phyloP scores from a whole-genome alignment of 805 yeast species.

The Yamadazyma laniorum region DNA sequence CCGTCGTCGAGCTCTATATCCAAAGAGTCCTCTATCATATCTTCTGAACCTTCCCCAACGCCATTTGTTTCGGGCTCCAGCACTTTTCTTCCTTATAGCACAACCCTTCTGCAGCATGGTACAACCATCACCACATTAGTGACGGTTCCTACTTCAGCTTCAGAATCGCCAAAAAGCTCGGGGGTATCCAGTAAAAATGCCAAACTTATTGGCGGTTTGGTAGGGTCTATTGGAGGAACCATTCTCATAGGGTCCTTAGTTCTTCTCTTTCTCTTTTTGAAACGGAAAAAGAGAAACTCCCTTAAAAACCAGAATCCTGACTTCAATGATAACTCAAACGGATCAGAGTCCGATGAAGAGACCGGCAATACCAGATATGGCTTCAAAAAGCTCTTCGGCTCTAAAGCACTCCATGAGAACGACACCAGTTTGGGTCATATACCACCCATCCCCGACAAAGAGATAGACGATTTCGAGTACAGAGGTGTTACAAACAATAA shows the following conservation, averaged over 20 bases:
- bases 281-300: conserved; percentile 25
- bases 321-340: conserved; percentile 30
- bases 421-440: conserved; percentile 9
- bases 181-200: conserved; percentile 24
- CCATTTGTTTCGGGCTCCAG: conserved; percentile 6
- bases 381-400: conserved; percentile 31
- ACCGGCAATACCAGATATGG: conserved; percentile 19
- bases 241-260: conserved; percentile 39
- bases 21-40: neutral
- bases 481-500: conserved; percentile 46
- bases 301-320: conserved; percentile 44
- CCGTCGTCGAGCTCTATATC: neutral
- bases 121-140: conserved; percentile 43
- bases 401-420: conserved; percentile 13
- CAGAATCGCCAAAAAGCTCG: conserved; percentile 12
- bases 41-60: neutral
- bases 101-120: conserved; percentile 19
- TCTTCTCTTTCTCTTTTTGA: conserved; percentile 34
- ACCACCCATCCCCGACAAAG: conserved; percentile 9
- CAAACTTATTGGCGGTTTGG: conserved; percentile 43
- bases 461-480: conserved; percentile 36
- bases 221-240: conserved; percentile 48
- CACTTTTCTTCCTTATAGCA: conserved; percentile 12
- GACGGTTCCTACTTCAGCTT: conserved; percentile 31
- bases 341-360: conserved; percentile 10